Evolutionary conservation across 257 asterid species (phyloP).

Genomic region (Mitragyna speciosa): DNA sequence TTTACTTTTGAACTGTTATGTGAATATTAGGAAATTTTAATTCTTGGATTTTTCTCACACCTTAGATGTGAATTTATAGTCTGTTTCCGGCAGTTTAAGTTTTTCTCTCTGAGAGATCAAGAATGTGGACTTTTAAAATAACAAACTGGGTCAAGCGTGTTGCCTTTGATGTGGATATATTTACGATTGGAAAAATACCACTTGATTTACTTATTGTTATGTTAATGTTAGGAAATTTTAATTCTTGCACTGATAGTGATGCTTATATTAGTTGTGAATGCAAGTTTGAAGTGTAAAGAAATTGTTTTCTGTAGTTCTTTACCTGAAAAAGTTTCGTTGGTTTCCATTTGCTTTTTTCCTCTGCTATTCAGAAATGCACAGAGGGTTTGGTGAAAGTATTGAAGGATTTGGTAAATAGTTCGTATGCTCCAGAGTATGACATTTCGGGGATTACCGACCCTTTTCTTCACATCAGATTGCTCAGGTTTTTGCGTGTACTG

Average conservation of each 20-base stretch:
- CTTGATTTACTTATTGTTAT: not conserved
- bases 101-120: not conserved
- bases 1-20: not conserved
- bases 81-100: not conserved
- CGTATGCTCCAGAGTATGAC: constrained; percentile 96
- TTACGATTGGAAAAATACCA: not conserved
- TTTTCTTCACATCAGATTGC: constrained; percentile 86
- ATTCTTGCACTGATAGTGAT: not conserved
- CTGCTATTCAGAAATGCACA: constrained; percentile 70
- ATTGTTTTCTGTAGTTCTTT: not conserved
- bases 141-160: not conserved
- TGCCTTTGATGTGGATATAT: not conserved
- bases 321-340: constrained; percentile 9
- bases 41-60: not conserved
- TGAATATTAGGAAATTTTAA: not conserved
- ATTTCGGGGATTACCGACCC: constrained; percentile 94
- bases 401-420: constrained; percentile 84
- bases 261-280: not conserved
- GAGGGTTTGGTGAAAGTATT: constrained; percentile 84
- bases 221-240: not conserved
- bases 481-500: constrained; percentile 72
- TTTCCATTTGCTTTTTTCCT: constrained; percentile 14
- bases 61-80: not conserved
- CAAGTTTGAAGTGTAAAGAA: not conserved
- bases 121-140: not conserved